These are phyloP conservation scores for Fusarium burgessii DNA, from an alignment of 2,329 filamentous ascomycete genomes.

Conservation along the genomic window DNA sequence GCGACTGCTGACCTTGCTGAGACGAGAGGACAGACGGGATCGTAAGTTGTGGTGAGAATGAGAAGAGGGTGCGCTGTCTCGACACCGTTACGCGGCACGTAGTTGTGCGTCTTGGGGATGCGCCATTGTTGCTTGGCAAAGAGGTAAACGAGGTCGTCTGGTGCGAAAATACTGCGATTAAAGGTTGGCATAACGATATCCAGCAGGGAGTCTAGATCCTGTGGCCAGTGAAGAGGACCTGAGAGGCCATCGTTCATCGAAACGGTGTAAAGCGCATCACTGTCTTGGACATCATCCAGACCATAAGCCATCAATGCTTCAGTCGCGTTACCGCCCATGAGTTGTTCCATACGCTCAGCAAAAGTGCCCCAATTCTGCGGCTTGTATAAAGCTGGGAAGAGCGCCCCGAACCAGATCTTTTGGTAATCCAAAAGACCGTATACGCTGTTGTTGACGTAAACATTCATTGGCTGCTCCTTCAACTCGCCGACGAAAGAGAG, in stretches of 20 bases:
- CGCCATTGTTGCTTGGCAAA: constrained; percentile 50
- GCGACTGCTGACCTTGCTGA: constrained; percentile 53
- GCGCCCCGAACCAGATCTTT: constrained; percentile 51
- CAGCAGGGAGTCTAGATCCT: constrained; percentile 49
- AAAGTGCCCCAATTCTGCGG: constrained; percentile 54
- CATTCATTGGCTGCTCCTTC: constrained; percentile 53
- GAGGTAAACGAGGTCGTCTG: constrained; percentile 48
- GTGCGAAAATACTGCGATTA: constrained; percentile 50
- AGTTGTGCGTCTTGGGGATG: constrained; percentile 48
- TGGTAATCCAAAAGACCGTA: constrained; percentile 55
- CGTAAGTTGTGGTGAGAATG: constrained; percentile 49
- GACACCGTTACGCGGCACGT: constrained; percentile 49
- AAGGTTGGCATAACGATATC: constrained; percentile 51
- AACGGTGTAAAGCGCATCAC: constrained; percentile 47
- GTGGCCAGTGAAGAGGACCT: constrained; percentile 48
- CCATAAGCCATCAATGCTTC: constrained; percentile 53
- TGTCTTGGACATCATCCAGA: constrained; percentile 19
- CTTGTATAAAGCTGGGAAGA: constrained; percentile 56
- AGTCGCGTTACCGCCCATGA: constrained; percentile 57
- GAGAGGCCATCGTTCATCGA: constrained; percentile 46
- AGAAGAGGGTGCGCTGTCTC: constrained; percentile 49
- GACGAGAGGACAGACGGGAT: constrained; percentile 64
- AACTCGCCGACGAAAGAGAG: constrained; percentile 50
- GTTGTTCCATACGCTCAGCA: constrained; percentile 50
- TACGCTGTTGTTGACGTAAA: constrained; percentile 57